phyloP scores from a whole-genome alignment of 176 grass and related monocot species.

The Ensete glaucum region DNA sequence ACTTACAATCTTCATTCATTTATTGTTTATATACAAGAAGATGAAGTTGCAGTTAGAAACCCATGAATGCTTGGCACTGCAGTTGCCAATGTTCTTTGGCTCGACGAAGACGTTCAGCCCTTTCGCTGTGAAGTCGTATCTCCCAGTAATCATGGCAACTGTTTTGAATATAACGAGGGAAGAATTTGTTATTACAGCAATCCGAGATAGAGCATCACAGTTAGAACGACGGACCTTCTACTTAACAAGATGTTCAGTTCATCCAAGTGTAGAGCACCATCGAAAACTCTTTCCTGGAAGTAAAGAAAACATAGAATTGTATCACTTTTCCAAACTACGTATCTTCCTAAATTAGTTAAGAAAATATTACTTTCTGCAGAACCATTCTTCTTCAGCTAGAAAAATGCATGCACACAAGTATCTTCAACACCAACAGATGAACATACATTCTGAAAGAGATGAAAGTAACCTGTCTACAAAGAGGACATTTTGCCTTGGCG shows the following conservation, averaged over 20 bases:
- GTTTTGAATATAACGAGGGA: constrained; percentile 3
- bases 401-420: too few species aligned
- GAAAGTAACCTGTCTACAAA: constrained; percentile 47
- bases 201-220: neutral
- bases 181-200: neutral
- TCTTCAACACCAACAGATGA: neutral
- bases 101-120: constrained; percentile 52
- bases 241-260: constrained; percentile 64
- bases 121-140: constrained; percentile 36
- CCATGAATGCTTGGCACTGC: constrained; percentile 57
- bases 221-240: constrained; percentile 29
- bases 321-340: too few species aligned
- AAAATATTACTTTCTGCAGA: too few species aligned
- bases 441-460: constrained; percentile 4
- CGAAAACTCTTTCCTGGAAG: constrained; percentile 52
- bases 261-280: constrained; percentile 47
- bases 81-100: constrained; percentile 72
- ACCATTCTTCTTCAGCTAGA: too few species aligned
- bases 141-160: constrained; percentile 76
- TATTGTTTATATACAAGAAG: neutral
- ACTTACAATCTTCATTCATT: neutral
- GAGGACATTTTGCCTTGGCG: constrained; percentile 56
- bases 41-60: constrained; percentile 15
- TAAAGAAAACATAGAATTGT: neutral
- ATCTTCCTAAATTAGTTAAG: too few species aligned